Conservation (phyloP, 148 eudicot species). For the Rhododendron molle region DNA sequence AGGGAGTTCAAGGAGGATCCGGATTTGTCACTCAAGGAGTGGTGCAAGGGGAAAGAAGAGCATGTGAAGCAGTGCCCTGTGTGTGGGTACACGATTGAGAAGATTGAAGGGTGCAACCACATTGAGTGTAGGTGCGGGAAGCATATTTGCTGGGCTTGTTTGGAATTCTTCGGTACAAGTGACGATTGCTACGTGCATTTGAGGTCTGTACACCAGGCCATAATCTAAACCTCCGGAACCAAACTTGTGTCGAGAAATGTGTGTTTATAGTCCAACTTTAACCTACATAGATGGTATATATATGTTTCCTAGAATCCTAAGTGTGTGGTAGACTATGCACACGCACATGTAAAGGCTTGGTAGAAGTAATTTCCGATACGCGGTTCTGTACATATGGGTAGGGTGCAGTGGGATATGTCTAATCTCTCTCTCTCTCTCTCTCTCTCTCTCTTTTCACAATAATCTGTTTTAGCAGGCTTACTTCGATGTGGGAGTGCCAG, state of each 20-base stretch:
- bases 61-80: conserved; percentile 68
- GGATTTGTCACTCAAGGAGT: conserved; percentile 66
- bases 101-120: conserved; percentile 89
- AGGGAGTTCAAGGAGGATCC: conserved; percentile 76
- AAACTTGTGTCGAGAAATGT: neutral
- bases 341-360: neutral
- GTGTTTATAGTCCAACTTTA: neutral
- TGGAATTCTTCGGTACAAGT: conserved; percentile 45
- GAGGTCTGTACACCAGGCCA: conserved; percentile 51
- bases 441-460: neutral
- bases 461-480: neutral
- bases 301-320: neutral
- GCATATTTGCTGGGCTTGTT: conserved; percentile 91
- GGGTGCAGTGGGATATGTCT: neutral
- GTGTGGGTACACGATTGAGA: conserved; percentile 80
- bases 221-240: conserved; percentile 15
- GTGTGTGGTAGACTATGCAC: neutral
- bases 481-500: neutral
- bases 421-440: neutral
- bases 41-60: conserved; percentile 80
- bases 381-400: neutral
- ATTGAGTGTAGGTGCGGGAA: conserved; percentile 76
- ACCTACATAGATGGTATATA: neutral
- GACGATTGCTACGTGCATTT: conserved; percentile 74
- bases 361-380: neutral